Evolutionary conservation across 495 filamentous ascomycete genomes (phyloP).

Genomic region (Xanthoparmelia taractica): DNA sequence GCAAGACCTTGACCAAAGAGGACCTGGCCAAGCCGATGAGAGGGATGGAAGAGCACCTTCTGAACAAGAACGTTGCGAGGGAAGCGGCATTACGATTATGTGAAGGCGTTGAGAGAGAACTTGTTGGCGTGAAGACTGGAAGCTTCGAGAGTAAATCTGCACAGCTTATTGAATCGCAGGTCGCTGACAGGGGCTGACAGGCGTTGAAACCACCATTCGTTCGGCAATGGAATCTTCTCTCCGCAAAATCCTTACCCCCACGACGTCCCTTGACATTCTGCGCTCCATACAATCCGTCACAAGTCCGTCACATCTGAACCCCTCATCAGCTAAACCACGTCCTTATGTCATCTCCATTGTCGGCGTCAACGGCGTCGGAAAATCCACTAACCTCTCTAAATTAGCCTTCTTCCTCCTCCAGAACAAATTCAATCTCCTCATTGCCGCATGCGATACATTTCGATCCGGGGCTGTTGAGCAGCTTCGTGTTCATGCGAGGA

Average conservation of each 20-base stretch:
- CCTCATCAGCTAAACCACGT: conserved; percentile 46
- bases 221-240: conserved; percentile 83
- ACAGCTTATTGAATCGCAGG: neutral
- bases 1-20: conserved; percentile 77
- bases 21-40: conserved; percentile 88
- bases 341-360: conserved; percentile 98
- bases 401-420: conserved; percentile 96
- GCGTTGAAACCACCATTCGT: conserved; percentile 71
- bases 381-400: conserved; percentile 93
- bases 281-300: conserved; percentile 82
- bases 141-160: conserved; percentile 71
- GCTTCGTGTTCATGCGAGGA: conserved; percentile 84
- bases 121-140: conserved; percentile 84
- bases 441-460: conserved; percentile 95
- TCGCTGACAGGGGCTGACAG: conserved; percentile 29
- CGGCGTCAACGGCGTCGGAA: conserved; percentile 95
- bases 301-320: conserved; percentile 43
- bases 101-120: conserved; percentile 79
- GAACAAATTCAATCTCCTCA: conserved; percentile 91
- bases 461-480: conserved; percentile 96
- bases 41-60: conserved; percentile 89
- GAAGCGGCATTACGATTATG: conserved; percentile 90
- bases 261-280: conserved; percentile 85
- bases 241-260: conserved; percentile 90
- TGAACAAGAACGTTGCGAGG: conserved; percentile 92